Evolutionary conservation across 108 stramenopile species (phyloP).

Genomic region (Pseudonitzschia delicatissima): DNA sequence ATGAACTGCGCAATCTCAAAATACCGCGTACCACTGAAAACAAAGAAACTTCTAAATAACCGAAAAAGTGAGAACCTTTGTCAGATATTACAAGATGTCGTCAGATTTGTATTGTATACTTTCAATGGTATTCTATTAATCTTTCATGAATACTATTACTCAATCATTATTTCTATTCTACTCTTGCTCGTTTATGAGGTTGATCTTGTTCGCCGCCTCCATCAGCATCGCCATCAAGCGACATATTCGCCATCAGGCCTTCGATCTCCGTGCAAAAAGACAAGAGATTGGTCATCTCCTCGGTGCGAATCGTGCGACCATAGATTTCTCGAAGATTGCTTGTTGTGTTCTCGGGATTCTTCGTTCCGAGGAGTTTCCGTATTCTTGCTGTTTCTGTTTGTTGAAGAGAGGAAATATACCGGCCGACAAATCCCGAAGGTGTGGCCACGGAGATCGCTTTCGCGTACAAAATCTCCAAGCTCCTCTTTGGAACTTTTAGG

Average conservation of each 20-base stretch:
- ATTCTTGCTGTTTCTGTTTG: not conserved
- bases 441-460: not conserved
- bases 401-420: not conserved
- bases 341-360: not conserved
- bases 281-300: conserved; percentile 33
- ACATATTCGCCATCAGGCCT: not conserved
- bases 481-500: not conserved
- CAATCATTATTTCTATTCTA: too few species aligned
- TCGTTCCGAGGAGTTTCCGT: not conserved
- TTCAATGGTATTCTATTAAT: too few species aligned
- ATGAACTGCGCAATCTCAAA: too few species aligned
- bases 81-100: too few species aligned
- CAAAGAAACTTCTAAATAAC: too few species aligned
- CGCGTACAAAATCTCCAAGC: not conserved
- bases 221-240: not conserved
- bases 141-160: too few species aligned
- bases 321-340: conserved; percentile 34
- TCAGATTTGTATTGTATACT: too few species aligned
- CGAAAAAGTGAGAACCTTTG: too few species aligned
- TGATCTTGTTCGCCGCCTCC: too few species aligned
- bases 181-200: too few species aligned
- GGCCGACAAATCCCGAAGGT: not conserved
- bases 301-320: conserved; percentile 50
- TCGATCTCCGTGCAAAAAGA: not conserved
- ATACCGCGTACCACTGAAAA: too few species aligned